Base-by-base conservation (phyloP, 305 asterid genomes). In the Fraxinus xanthoxyloides region DNA sequence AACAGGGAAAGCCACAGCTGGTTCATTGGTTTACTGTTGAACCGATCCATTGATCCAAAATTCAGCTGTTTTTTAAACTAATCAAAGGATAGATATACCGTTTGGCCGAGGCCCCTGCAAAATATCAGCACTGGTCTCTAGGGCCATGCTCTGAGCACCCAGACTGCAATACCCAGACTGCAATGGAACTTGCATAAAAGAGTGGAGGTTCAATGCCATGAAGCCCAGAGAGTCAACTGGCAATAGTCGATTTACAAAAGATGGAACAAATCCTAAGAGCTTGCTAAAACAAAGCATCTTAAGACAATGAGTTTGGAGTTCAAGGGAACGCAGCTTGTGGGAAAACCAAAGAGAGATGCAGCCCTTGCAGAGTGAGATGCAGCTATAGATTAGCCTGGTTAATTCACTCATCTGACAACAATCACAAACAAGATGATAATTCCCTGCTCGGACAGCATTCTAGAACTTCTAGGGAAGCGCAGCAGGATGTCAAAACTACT, bases 301-400 rank as follows among this genome's bases (percentile, higher is more conserved):
- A 94, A 93, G 88, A 92, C 98, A 4, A 94, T 70, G 98, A 94
- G 85, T 96, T 94, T 81, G 77, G 98, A 94, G 87, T 91, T 93
- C 86, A 96, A 94, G 86, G 98, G 98, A 36, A 92, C 94, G 98
- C 99, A 94, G 87, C 93, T 96, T 88, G 98, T 96, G 75, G 99
- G 99, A 28, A 93, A 94, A 87, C 98, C 98, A 0, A 92, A 91
- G 92, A 91, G 88, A 84, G 94, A 89, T 56, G 94, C 92, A 85
- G 86, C 79, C 48, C 92, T 96, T 31, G 98, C 99, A 1, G 99
- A 94, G 91, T 91, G 90, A 84, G 98, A 93, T 88, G 98, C 98
- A 28, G 98, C 99, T 67, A 80, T 92, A 36, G 98, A 96, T 79
- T 95, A 85, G 98, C 94, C 43, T 94, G 97, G 97, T 88, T 94